Evolutionary conservation across 805 yeast species (phyloP).

Genomic region (Barnettozyma californica): DNA sequence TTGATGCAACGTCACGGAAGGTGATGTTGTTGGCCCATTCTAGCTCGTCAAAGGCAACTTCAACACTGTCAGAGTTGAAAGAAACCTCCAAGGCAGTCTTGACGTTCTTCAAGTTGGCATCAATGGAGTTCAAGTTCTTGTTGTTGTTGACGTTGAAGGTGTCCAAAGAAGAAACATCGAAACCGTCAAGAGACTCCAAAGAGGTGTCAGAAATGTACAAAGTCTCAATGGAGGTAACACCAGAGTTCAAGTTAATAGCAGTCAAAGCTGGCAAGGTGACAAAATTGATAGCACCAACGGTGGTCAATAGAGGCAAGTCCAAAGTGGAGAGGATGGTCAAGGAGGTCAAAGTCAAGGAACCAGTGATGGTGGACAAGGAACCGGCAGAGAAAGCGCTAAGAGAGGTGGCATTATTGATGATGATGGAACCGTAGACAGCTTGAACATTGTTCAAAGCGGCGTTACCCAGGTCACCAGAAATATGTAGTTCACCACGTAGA

Average conservation of each 20-base stretch:
- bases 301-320: slow-evolving; percentile 70
- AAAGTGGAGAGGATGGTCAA: slow-evolving; percentile 65
- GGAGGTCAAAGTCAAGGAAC: slow-evolving; percentile 53
- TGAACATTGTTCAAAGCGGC: slow-evolving; percentile 71
- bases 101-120: slow-evolving; percentile 69
- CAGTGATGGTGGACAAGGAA: slow-evolving; percentile 67
- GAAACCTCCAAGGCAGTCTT: slow-evolving; percentile 73
- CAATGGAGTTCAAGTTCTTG: slow-evolving; percentile 62
- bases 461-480: slow-evolving; percentile 58
- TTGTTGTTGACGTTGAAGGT: slow-evolving; percentile 87
- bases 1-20: slow-evolving; percentile 72
- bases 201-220: slow-evolving; percentile 72
- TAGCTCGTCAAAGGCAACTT: slow-evolving; percentile 63
- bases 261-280: slow-evolving; percentile 83
- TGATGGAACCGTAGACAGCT: slow-evolving; percentile 73
- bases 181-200: slow-evolving; percentile 62
- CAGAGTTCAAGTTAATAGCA: slow-evolving; percentile 58
- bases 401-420: slow-evolving; percentile 56
- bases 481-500: slow-evolving; percentile 71
- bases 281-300: slow-evolving; percentile 77
- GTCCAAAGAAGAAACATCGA: slow-evolving; percentile 43
- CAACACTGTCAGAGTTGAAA: slow-evolving; percentile 76
- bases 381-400: slow-evolving; percentile 74
- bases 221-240: slow-evolving; percentile 68
- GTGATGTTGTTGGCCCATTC: slow-evolving; percentile 84